Evolutionary conservation across 2,329 filamentous ascomycete genomes (phyloP).

Genomic region (Sporothrix phasma): DNA sequence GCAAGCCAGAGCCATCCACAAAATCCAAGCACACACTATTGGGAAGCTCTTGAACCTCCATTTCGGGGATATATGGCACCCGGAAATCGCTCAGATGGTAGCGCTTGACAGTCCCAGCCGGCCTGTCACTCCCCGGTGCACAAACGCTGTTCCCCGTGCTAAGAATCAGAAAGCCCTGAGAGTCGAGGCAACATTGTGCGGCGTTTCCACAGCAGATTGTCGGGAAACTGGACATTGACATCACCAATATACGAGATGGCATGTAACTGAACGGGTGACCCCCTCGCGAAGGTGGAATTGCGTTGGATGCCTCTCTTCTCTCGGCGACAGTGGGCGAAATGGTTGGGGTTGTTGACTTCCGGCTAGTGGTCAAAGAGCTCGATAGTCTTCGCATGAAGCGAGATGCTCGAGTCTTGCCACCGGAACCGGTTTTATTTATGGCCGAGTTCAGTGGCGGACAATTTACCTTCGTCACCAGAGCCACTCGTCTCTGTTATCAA

Average conservation of each 20-base stretch:
- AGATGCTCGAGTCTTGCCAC: constrained; percentile 38
- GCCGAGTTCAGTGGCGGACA: constrained; percentile 27
- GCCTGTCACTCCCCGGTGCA: constrained; percentile 36
- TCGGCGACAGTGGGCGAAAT: constrained; percentile 44
- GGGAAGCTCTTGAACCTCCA: constrained; percentile 84
- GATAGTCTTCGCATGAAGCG: constrained; percentile 52
- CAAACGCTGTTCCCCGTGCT: constrained; percentile 53
- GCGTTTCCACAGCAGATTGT: constrained; percentile 93
- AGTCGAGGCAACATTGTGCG: constrained; percentile 79
- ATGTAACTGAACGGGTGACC: constrained; percentile 25
- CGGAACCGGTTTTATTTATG: constrained; percentile 27
- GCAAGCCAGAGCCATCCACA: constrained; percentile 49
- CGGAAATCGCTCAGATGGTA: constrained; percentile 83
- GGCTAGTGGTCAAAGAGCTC: constrained; percentile 38
- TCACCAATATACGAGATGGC: constrained; percentile 67
- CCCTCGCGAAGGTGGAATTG: constrained; percentile 10
- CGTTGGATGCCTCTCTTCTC: constrained; percentile 31
- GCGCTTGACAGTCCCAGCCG: constrained; percentile 49
- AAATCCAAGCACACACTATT: constrained; percentile 64
- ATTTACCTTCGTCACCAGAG: constrained; percentile 39
- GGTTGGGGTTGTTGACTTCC: constrained; percentile 36
- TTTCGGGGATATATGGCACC: constrained; percentile 70
- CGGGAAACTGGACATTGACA: constrained; percentile 94
- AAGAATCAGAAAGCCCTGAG: constrained; percentile 72
- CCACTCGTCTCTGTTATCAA: constrained; percentile 34